Evolutionary conservation across 2,329 filamentous ascomycete genomes (phyloP), one percentile per base, ranked within the genome.

Genomic region (Sclerotinia borealis): DNA sequence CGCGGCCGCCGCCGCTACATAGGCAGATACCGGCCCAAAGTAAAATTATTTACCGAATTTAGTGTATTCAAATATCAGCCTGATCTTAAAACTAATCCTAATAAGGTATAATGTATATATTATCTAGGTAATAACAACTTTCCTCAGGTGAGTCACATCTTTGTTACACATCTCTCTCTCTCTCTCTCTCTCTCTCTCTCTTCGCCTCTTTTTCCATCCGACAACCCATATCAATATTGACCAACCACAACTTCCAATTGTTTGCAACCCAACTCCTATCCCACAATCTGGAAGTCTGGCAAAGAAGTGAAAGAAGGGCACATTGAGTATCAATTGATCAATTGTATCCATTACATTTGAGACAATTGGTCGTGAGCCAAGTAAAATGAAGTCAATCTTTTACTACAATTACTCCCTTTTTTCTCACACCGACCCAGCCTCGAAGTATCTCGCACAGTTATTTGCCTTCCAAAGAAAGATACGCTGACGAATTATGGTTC

Each of bases 171-270:
- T 37, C 36, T 59, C 31, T 29, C 37, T 39, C 17, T 39, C 9
- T 17, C 47, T 22, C 47, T n/a, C 22, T 25, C 25, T 25, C 25
- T 25, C 25, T 49, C 27, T 25, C n/a, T 25, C 27, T 31, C 37
- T 36, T 61, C 27, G 47, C 59, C 59, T 45, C 48, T 54, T 36
- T 61, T 54, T 36, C 54, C 59, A 61, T 61, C 37, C 48, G 48
- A 61, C 45, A 41, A 54, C 51, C 51, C 51, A 41, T 36, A 59
- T 48, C 56, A 15, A 31, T 36, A 52, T 45, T 54, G 59, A 54
- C 59, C 59, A 61, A 61, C 49, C 49, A 61, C 34, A 52, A 31
- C 36, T 36, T 36, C 39, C 59, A 61, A 61, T 61, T 27, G 19
- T 27, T 36, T 13, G n/a, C 45, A 52, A 61, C 59, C 47, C 59